Conservation (phyloP, 23 red algal genomes). For the Porphyridium purpureum region DNA sequence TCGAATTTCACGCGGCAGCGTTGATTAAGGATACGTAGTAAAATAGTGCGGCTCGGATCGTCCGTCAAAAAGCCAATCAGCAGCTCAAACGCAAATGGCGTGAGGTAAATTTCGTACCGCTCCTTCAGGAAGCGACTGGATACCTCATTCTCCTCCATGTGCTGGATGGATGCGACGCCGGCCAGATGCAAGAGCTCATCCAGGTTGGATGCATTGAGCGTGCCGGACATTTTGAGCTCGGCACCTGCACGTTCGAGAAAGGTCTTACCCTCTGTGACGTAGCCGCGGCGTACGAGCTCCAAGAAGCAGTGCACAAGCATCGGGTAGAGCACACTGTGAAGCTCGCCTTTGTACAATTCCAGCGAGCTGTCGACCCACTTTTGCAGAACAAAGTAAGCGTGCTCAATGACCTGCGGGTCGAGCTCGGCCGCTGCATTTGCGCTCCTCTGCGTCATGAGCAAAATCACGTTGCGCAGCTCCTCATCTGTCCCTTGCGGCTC, state of each 20-base stretch:
- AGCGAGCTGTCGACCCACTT: slow-evolving; percentile 80
- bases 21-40: slow-evolving; percentile 70
- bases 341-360: slow-evolving; percentile 80
- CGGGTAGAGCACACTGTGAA: slow-evolving; percentile 73
- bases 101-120: slow-evolving; percentile 63
- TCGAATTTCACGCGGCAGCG: slow-evolving; percentile 36
- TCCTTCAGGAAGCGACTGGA: slow-evolving; percentile 52
- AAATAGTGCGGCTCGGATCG: slow-evolving; percentile 24
- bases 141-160: slow-evolving; percentile 49
- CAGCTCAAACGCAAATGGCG: slow-evolving; percentile 75
- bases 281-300: slow-evolving; percentile 43
- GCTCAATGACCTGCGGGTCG: slow-evolving; percentile 13
- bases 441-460: no score
- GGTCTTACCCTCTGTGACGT: no score
- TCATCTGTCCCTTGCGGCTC: no score
- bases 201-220: no score
- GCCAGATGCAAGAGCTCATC: slow-evolving; percentile 45
- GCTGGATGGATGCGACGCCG: slow-evolving; percentile 35
- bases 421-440: background rate
- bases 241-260: no score
- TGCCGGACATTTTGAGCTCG: no score
- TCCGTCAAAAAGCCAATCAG: slow-evolving; percentile 62
- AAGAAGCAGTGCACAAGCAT: slow-evolving; percentile 72
- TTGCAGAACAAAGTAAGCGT: slow-evolving; percentile 37
- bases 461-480: no score